A percentile compares a stretch with the other conserved stretches of the same genome.
These are phyloP conservation scores for Boletus semigastroideus DNA, from an alignment of 1,284 basidiomycete species.

Conservation along the genomic window DNA sequence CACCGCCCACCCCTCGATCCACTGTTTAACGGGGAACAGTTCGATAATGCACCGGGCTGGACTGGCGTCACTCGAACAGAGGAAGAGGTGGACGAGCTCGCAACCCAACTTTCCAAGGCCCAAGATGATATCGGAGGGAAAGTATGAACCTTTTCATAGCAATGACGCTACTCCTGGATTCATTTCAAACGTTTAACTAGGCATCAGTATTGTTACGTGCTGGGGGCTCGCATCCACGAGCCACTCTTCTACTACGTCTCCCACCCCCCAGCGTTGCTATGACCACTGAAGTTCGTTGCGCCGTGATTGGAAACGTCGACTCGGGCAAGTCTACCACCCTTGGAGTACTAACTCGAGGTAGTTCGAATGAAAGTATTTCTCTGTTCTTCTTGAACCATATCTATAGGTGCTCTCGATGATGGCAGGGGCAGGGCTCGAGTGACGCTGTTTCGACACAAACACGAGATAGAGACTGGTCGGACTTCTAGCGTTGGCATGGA, in stretches of 20 bases:
- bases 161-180: neutral
- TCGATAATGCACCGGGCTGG: slow-evolving; percentile 48
- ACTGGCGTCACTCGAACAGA: slow-evolving; percentile 49
- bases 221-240: slow-evolving; percentile 48
- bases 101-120: slow-evolving; percentile 41
- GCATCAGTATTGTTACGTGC: slow-evolving; percentile 55
- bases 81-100: slow-evolving; percentile 52
- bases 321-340: slow-evolving; percentile 94
- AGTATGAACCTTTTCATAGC: slow-evolving; percentile 38
- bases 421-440: slow-evolving; percentile 93
- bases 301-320: slow-evolving; percentile 94
- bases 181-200: slow-evolving; percentile 34
- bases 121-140: slow-evolving; percentile 77
- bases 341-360: slow-evolving; percentile 81
- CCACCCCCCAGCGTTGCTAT: slow-evolving; percentile 70
- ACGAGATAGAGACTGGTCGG: slow-evolving; percentile 94
- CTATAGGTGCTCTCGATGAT: slow-evolving; percentile 83
- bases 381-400: slow-evolving; percentile 29
- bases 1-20: slow-evolving; percentile 52
- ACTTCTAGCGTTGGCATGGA: slow-evolving; percentile 97
- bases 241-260: slow-evolving; percentile 62
- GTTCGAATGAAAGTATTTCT: neutral
- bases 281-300: slow-evolving; percentile 89
- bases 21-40: slow-evolving; percentile 53
- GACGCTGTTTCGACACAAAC: slow-evolving; percentile 93